Evolutionary conservation across 352 stramenopile species (phyloP), one percentile per base, ranked within the genome.

Genomic region (Phytophthora cactorum): DNA sequence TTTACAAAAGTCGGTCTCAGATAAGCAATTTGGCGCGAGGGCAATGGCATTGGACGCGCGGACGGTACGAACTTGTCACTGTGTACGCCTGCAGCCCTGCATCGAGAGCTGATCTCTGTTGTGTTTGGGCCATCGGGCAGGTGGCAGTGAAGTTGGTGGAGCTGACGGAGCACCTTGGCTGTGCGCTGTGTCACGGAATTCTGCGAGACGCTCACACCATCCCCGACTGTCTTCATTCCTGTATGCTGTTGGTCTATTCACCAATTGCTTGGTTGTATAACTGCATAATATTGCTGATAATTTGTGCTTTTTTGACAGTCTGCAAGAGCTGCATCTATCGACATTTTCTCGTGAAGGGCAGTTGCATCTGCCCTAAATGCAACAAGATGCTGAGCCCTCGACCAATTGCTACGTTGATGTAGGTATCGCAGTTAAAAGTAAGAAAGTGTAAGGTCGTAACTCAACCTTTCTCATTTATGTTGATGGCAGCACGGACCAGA

Each of bases 251-350:
- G 27, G 5, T 10, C 38, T 46, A 22, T 14, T 22, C 7, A 52
- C 15, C 17, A 45, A 46, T 14, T 46, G n/a, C 7, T 8, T 46
- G 32, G 9, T 4, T 15, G 25, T 17, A 49, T 44, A 27, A 15
- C 9, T 15, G 25, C 11, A 49, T 44, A 10, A 25, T 17, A 52
- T 28, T 45, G 29, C 27, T 43, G 4, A 10, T 12, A 8, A 11
- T 27, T 38, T 54, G 17, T 59, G 29, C 36, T 43, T 50, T 15
- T n/a, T 12, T 22, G 22, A 4, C 39, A 93, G 85, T 95, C 71
- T 95, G 87, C 57, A 95, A 95, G 71, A 93, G 81, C 66, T 95
- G 87, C 72, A 90, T 95, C 60, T 92, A 90, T 66, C 82, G 82
- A 4, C 79, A 92, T 49, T 90, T 95, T 41, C 67, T 91, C 32